phyloP scores from a whole-genome alignment of 805 yeast genomes.

The Saturnispora quitensis region DNA sequence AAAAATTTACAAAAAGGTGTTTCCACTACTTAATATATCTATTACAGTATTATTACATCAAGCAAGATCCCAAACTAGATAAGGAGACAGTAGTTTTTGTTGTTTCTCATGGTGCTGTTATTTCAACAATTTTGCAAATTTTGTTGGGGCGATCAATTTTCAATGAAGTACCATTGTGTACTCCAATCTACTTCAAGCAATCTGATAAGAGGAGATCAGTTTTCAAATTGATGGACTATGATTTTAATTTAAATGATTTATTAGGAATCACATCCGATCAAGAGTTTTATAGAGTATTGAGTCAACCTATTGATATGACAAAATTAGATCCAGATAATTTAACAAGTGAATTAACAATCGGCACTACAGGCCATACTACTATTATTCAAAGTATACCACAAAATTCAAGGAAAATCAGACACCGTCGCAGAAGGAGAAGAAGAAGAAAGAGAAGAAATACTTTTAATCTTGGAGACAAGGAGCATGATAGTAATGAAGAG shows the following conservation, averaged over 20 bases:
- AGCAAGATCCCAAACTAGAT: conserved; percentile 21
- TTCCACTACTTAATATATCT: conserved; percentile 28
- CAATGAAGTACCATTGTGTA: conserved; percentile 33
- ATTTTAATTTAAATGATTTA: conserved; percentile 24
- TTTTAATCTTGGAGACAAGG: conserved; percentile 17
- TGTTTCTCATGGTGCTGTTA: conserved; percentile 37
- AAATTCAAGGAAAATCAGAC: not conserved
- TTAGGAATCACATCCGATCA: conserved; percentile 20
- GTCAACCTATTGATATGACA: conserved; percentile 21
- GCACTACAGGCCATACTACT: conserved; percentile 16
- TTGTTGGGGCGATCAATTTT: conserved; percentile 30
- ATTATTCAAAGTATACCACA: conserved; percentile 17
- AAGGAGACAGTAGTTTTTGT: conserved; percentile 27
- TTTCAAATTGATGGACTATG: conserved; percentile 27
- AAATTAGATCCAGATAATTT: conserved; percentile 21
- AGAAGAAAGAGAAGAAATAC: conserved; percentile 24
- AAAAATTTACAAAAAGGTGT: conserved; percentile 29
- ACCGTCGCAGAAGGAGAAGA: conserved; percentile 7
- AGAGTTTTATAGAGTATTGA: conserved; percentile 20
- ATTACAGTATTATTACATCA: conserved; percentile 24
- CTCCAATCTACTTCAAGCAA: conserved; percentile 28
- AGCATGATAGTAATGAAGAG: conserved; percentile 8
- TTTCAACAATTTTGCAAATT: conserved; percentile 31
- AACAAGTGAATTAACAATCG: conserved; percentile 20
- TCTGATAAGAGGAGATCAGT: conserved; percentile 17